These are phyloP conservation scores for Leptodontidium sp. DNA, from an alignment of 2,329 filamentous ascomycete genomes.

Conservation along the genomic window DNA sequence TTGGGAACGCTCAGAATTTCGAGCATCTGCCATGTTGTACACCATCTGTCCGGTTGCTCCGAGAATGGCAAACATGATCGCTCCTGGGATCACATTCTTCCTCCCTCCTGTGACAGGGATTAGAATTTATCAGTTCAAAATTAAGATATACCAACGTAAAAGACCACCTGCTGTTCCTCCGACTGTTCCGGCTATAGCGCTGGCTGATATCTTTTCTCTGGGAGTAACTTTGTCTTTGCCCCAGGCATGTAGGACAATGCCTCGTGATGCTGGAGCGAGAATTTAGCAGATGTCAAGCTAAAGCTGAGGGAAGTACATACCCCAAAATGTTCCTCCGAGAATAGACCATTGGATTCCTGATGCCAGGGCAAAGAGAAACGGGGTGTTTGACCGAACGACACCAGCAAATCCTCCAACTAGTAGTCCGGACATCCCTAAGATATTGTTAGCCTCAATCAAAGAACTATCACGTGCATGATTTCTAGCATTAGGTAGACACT, in stretches of 20 bases:
- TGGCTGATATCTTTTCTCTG: slow-evolving; percentile 70
- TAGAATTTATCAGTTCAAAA: neutral
- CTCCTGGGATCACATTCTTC: slow-evolving; percentile 61
- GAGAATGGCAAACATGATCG: slow-evolving; percentile 65
- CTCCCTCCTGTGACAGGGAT: slow-evolving; percentile 59
- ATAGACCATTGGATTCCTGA: slow-evolving; percentile 84
- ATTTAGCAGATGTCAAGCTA: slow-evolving; percentile 8
- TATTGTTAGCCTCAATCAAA: slow-evolving; percentile 25
- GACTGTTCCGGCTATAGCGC: slow-evolving; percentile 74
- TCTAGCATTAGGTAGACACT: neutral
- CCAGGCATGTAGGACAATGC: slow-evolving; percentile 56
- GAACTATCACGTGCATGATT: slow-evolving; percentile 31
- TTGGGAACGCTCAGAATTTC: slow-evolving; percentile 23
- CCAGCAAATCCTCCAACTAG: slow-evolving; percentile 74
- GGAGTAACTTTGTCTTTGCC: slow-evolving; percentile 54
- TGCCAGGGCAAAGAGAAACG: slow-evolving; percentile 74
- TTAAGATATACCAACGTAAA: slow-evolving; percentile 53
- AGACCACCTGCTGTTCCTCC: slow-evolving; percentile 70
- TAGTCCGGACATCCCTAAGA: slow-evolving; percentile 65
- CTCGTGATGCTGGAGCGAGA: slow-evolving; percentile 55
- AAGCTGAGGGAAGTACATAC: slow-evolving; percentile 52
- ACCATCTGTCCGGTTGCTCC: slow-evolving; percentile 64
- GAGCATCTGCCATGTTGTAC: slow-evolving; percentile 60
- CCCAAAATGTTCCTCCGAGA: slow-evolving; percentile 80
- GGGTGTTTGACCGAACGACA: slow-evolving; percentile 72